These are phyloP conservation scores for Ophiognomonia clavigignenti-juglandacearum DNA, from an alignment of 2,329 filamentous ascomycete species.

Conservation along the genomic window DNA sequence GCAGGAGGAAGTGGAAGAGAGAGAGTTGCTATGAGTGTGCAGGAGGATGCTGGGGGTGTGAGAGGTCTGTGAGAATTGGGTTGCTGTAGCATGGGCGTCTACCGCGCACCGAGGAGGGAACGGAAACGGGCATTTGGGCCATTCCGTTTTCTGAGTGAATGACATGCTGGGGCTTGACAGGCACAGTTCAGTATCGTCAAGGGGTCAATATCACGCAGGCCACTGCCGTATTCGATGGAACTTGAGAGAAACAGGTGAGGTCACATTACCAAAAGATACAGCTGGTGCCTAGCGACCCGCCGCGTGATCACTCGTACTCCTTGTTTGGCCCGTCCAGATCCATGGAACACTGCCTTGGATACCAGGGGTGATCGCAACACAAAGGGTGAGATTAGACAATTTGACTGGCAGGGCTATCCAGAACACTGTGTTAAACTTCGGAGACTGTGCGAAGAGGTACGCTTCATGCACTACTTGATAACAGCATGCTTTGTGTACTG, in stretches of 20 bases:
- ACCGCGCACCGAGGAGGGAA: background rate
- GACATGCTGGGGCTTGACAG: background rate
- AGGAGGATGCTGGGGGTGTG: background rate
- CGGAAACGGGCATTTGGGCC: background rate
- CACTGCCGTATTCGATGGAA: too few species aligned
- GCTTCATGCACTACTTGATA: too few species aligned
- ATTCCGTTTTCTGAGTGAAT: background rate
- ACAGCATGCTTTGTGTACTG: too few species aligned
- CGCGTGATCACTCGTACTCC: background rate
- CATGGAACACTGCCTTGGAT: background rate
- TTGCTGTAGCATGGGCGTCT: background rate
- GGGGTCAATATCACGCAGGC: too few species aligned
- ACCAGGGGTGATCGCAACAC: background rate
- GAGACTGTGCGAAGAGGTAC: background rate
- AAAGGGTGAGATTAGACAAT: background rate
- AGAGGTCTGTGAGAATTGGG: background rate
- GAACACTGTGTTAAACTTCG: background rate
- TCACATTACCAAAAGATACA: too few species aligned
- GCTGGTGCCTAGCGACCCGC: too few species aligned
- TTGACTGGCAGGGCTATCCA: background rate
- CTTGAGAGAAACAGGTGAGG: background rate
- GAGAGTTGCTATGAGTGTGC: background rate
- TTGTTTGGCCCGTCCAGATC: background rate
- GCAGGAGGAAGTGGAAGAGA: slow-evolving; percentile 6
- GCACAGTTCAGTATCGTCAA: too few species aligned